Base-by-base conservation (phyloP, 345 rosid genomes). In the Viola odorata region DNA sequence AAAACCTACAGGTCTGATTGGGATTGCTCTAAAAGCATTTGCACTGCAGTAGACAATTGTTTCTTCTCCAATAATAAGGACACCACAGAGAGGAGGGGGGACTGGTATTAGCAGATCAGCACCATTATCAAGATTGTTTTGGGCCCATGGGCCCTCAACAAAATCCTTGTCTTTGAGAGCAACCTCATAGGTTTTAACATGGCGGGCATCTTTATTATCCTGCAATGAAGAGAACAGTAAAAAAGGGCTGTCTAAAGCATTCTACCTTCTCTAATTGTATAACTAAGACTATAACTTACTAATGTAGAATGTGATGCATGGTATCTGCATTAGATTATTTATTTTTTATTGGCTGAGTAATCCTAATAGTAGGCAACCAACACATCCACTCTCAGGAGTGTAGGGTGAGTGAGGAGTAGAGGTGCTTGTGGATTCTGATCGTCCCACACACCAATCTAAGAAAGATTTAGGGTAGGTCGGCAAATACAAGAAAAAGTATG, bases 171-270 rank as follows among this genome's bases (percentile, higher is more conserved):
- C 99, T 76, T 91, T 95, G 59, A 95, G 45, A 63, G 88, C 89
- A 69, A 91, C 96, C 80, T 95, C 96, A 11, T 91, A 95, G 14
- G 99, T 95, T 77, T 90, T 95, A 62, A 88, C 86, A 77, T 95
- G 97, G 13, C 96, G 94, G 53, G 94, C 97, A 81, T 91, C 99
- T 84, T 91, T 95, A 63, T 95, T 95, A 71, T 91, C 99, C 99
- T 94, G 76, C 55, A 64, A 71, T 53, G 5, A 68, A 10, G 14
- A 56, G 39, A 54, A 52, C 37, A 49, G 49, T 50, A 63, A 8
- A 38, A 47, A 50, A 58, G 45, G 57, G 40, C 13, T 64, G 52
- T 66, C 55, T 56, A 58, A 39, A 38, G 12, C 17, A 61, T 14
- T 53, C 16, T 47, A 49, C 52, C 50, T 23, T 23, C 32, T 23